A percentile compares a stretch with the other conserved stretches of the same genome.
These are phyloP conservation scores for Fraxinus greggii DNA, from an alignment of 305 asterid genomes.

Conservation along the genomic window DNA sequence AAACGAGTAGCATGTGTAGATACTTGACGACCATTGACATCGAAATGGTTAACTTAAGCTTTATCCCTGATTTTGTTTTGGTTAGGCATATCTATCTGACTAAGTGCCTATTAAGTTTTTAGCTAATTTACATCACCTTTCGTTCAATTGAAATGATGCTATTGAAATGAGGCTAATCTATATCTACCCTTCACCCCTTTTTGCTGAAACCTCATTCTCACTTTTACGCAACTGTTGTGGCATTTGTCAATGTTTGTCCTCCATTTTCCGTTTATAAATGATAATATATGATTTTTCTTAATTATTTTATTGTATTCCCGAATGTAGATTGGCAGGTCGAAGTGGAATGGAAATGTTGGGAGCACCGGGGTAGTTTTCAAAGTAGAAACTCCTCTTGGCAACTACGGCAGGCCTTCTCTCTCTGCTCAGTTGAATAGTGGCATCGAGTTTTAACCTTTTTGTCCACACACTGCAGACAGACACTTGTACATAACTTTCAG, in stretches of 20 bases:
- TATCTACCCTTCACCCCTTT: neutral
- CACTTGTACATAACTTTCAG: conserved; percentile 29
- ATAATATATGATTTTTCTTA: neutral
- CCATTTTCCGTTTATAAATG: neutral
- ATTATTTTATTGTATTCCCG: neutral
- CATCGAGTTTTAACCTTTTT: conserved; percentile 51
- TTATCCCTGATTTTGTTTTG: neutral
- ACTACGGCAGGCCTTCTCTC: conserved; percentile 62
- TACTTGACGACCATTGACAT: neutral
- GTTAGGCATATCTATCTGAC: neutral
- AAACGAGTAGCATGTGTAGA: neutral
- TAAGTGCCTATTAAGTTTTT: neutral
- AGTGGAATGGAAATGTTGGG: conserved; percentile 94
- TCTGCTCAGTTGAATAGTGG: conserved; percentile 91
- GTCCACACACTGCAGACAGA: conserved; percentile 22
- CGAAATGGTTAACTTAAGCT: neutral
- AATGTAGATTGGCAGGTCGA: conserved; percentile 90
- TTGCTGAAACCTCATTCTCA: neutral
- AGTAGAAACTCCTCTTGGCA: conserved; percentile 81
- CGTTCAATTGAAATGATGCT: neutral
- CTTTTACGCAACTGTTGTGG: neutral
- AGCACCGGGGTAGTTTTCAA: conserved; percentile 73
- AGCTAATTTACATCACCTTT: neutral
- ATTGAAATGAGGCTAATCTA: neutral
- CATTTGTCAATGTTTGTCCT: neutral